phyloP scores from a whole-genome alignment of 2,329 filamentous ascomycete genomes.

The Thelonectria olida region DNA sequence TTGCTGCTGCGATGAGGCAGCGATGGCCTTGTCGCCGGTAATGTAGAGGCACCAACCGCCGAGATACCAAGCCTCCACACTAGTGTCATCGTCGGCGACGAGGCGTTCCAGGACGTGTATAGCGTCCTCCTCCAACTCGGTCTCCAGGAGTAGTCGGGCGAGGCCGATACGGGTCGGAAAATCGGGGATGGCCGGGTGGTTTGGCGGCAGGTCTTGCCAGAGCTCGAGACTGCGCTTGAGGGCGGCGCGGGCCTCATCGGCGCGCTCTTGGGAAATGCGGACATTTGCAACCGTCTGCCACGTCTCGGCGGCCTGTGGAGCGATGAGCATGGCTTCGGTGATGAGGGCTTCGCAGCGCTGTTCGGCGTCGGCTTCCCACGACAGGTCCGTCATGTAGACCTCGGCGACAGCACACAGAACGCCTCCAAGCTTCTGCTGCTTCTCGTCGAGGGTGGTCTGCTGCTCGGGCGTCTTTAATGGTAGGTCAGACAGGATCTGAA shows the following conservation, averaged over 20 bases:
- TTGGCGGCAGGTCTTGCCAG: slow-evolving; percentile 82
- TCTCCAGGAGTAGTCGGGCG: slow-evolving; percentile 87
- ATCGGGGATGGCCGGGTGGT: slow-evolving; percentile 79
- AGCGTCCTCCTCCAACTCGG: slow-evolving; percentile 84
- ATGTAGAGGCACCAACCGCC: slow-evolving; percentile 93
- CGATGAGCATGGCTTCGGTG: slow-evolving; percentile 88
- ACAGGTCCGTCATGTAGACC: slow-evolving; percentile 98
- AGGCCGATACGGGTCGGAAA: slow-evolving; percentile 88
- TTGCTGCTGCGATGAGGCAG: slow-evolving; percentile 46
- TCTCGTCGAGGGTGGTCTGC: slow-evolving; percentile 65
- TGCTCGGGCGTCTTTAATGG: slow-evolving; percentile 50
- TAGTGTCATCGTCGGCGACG: slow-evolving; percentile 88
- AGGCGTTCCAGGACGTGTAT: slow-evolving; percentile 86
- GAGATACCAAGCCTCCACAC: slow-evolving; percentile 96
- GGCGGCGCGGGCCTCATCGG: slow-evolving; percentile 82
- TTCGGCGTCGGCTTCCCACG: slow-evolving; percentile 92
- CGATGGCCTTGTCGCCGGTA: slow-evolving; percentile 72
- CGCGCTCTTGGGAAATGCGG: slow-evolving; percentile 84
- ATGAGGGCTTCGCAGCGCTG: slow-evolving; percentile 85
- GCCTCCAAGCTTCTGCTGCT: slow-evolving; percentile 83
- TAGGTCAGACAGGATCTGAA: slow-evolving; percentile 68
- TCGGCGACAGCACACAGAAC: slow-evolving; percentile 95
- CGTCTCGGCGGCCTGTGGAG: slow-evolving; percentile 84
- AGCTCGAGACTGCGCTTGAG: slow-evolving; percentile 81
- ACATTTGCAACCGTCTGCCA: slow-evolving; percentile 95